Percentiles rank a stretch among this genome's conserved stretches.
phyloP scores from a whole-genome alignment of 2,329 filamentous ascomycete species.

The Aspergillus latus region DNA sequence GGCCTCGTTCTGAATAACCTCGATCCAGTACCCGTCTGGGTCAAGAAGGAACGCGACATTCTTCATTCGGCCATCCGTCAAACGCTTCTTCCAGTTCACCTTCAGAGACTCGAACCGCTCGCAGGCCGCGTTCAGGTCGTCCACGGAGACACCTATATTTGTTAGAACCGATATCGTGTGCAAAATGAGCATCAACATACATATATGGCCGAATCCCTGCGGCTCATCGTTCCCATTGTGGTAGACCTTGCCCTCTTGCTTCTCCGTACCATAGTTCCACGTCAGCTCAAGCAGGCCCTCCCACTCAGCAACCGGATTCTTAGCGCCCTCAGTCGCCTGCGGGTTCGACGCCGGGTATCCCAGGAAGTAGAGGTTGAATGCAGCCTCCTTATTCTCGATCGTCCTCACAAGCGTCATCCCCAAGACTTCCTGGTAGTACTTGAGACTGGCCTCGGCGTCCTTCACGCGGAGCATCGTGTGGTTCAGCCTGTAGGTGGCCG shows the following conservation, averaged over 20 bases:
- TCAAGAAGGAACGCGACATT: constrained; percentile 90
- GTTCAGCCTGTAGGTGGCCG: constrained; percentile 67
- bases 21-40: constrained; percentile 80
- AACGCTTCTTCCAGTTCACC: constrained; percentile 90
- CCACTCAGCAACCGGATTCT: constrained; percentile 62
- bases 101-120: constrained; percentile 77
- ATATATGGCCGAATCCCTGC: constrained; percentile 93
- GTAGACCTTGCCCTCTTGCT: constrained; percentile 76
- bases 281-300: constrained; percentile 90
- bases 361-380: constrained; percentile 91
- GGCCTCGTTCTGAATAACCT: constrained; percentile 69
- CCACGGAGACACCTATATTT: constrained; percentile 68
- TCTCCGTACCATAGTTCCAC: constrained; percentile 76
- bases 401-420: constrained; percentile 83
- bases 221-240: constrained; percentile 90
- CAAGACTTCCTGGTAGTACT: constrained; percentile 81
- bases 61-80: constrained; percentile 90
- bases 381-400: constrained; percentile 65
- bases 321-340: constrained; percentile 49
- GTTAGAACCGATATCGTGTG: neutral
- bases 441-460: constrained; percentile 68
- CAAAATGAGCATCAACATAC: constrained; percentile 48
- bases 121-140: constrained; percentile 86
- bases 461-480: constrained; percentile 88
- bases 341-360: constrained; percentile 67